Evolutionary conservation across 805 yeast genomes (phyloP), one percentile per base, ranked within the genome.

Genomic region (Kurtzmaniella cleridarum): DNA sequence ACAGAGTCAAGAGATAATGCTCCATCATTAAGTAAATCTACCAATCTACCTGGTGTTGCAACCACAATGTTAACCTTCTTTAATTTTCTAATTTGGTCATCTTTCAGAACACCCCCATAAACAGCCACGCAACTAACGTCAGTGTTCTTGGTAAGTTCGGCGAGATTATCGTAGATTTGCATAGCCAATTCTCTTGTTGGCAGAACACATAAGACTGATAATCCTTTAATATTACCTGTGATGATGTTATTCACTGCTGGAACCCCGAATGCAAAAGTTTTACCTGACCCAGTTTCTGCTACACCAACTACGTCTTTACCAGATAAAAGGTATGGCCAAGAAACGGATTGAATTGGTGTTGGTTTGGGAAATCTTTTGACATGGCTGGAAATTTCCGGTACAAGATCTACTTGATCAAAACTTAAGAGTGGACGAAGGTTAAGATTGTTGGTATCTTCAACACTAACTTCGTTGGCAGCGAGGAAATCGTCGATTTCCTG

Each of bases 271-370:
- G 96, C 98, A 64, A 91, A 83, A 0, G 98, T 91, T 63, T 91
- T 91, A 55, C 98, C 98, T 1, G 96, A 87, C 29, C 98, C 98
- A 3, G 98, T 91, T 66, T 91, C 97, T 11, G 98, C 98, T 47
- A 91, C 96, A 60, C 98, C 98, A 48, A 91, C 78, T 18, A 90
- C 95, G 58, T 91, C 98, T 42, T 81, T 75, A 13, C 84, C 84
- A 15, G 76, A 65, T 36, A 89, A 65, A 38, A 91, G 65, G 55
- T 78, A 88, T 47, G 98, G 98, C 98, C 98, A 93, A 7, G 97
- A 76, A 33, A 79, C 87, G 26, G 96, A 76, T 69, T 91, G 98
- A 51, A 91, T 91, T 28, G 98, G 98, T 5, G 98, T 90, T 39
- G 98, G 99, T 51, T 79, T 81, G 12, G 87, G 83, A 67, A 86